Evolutionary conservation across 2,329 filamentous ascomycete genomes (phyloP), one percentile per base, ranked within the genome.

Genomic region (Pezicula neosporulosa): DNA sequence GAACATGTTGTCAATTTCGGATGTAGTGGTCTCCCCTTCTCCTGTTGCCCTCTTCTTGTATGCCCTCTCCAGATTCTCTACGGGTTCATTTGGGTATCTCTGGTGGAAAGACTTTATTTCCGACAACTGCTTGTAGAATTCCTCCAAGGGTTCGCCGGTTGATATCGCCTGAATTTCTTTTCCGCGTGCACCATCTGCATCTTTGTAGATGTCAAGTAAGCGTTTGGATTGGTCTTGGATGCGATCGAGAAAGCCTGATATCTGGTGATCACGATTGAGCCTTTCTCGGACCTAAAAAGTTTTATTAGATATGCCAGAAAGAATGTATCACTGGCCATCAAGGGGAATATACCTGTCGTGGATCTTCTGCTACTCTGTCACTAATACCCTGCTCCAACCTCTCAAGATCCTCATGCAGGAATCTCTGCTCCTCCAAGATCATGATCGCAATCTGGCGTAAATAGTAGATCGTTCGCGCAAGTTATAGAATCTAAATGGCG

Each of bases 391-490:
- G 90, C 73, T 99, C 94, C 53, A 99, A 81, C 57, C 94, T 86
- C 78, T 99, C 94, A 47, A 99, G 76, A 72, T 99, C 94, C 81
- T 99, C 94, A 63, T 97, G 92, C 63, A 97, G 83, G 65, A 90
- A 91, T 63, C 94, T 83, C 73, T 97, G 88, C 63, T 97, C 92
- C 77, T 99, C 95, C 57, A 97, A 74, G 60, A 96, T 76, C 91
- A 97, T 86, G 6, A 42, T 72, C 59, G 30, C 39, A 19, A 16
- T 39, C n/a, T 5, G 37, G 37, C 15, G 37, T 39, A 2, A 13
- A 9, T 13, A 39, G 28, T 30, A 30, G 28, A 30, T 12, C 28
- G 28, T 30, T 3, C 4, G 9, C 9, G 28, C 7, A 12, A 9
- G 10, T 12, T 12, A 30, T 9, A 30, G 7, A 7, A 30, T 3